Evolutionary conservation across 1,284 basidiomycete genomes (phyloP), one percentile per base, ranked within the genome.

Genomic region (Ganoderma lucidum): DNA sequence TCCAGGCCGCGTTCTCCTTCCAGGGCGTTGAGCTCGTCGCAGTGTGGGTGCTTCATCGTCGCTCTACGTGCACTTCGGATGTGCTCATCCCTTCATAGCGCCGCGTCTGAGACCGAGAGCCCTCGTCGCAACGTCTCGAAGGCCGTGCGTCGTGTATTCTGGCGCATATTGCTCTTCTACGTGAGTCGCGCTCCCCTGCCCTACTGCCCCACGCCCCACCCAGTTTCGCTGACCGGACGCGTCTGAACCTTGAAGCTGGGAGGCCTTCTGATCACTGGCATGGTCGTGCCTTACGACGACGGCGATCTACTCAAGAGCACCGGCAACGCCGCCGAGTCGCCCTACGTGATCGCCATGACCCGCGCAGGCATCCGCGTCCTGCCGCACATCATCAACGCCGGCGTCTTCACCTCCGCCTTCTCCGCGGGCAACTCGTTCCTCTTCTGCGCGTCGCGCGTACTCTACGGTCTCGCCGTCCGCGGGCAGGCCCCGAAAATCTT

Each of bases 21-120:
- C 89, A 93, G 77, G 93, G 92, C 42, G 92, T 95, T 82, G 95
- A 96, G 76, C 85, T 96, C 70, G 91, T 96, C 63, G 92, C 92
- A 8, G 88, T 94, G 83, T 92, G 70, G 79, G 88, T 77, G 2
- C 62, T 10, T n/a, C 1, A 48, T 28, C 32, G 6, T 28, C 37
- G 14, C 6, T 44, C 75, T 15, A 73, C 2, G 3, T 19, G 3
- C 37, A 4, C 39, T 2, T 2, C 37, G 17, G 6, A 4, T 9
- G 35, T 39, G 17, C 62, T 56, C 23, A 58, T 58, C 9, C 3
- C 19, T 42, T 41, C 39, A 48, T 65, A 90, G 89, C 66, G 86
- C 93, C 45, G 93, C 93, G 1, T 92, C 90, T 0, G 92, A 93
- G 77, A 90, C 90, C 0, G 82, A 91, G 79, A 94, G 88, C 77